Percentiles rank a stretch among this genome's conserved stretches.
These are phyloP conservation scores for Talaromyces stipitatus DNA, from an alignment of 495 filamentous ascomycete genomes.

Conservation along the genomic window DNA sequence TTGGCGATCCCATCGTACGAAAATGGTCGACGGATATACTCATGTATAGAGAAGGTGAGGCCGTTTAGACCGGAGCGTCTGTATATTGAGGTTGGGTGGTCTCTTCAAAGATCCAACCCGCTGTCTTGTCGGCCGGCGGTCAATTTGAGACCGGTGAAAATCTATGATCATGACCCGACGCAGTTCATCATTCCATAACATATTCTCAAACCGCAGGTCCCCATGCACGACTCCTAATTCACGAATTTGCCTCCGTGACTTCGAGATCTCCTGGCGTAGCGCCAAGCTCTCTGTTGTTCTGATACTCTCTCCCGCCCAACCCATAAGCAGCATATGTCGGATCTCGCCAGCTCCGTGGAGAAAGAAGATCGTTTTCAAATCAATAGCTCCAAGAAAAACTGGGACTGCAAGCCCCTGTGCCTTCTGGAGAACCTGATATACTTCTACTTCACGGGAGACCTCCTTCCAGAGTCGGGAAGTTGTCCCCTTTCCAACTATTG, in stretches of 20 bases:
- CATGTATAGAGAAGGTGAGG: conserved; percentile 11
- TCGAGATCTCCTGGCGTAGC: no score
- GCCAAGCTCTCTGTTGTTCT: background rate
- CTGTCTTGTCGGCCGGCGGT: no score
- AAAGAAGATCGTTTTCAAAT: conserved; percentile 25
- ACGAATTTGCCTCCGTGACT: conserved; percentile 12
- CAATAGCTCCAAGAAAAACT: conserved; percentile 35
- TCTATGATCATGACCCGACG: no score
- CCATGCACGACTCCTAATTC: conserved; percentile 13
- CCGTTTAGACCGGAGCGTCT: background rate
- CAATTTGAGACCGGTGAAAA: no score
- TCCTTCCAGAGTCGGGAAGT: conserved; percentile 18
- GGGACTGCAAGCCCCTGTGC: conserved; percentile 33
- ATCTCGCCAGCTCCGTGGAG: conserved; percentile 30
- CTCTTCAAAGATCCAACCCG: background rate
- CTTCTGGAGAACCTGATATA: conserved; percentile 29
- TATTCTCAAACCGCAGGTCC: conserved; percentile 18
- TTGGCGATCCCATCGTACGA: conserved; percentile 24
- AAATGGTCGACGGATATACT: conserved; percentile 21
- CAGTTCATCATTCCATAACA: conserved; percentile 23
- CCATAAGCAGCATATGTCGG: conserved; percentile 39
- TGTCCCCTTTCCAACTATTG: conserved; percentile 41
- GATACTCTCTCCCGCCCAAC: conserved; percentile 28
- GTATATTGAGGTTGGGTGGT: background rate
- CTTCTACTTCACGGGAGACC: conserved; percentile 30